These are phyloP conservation scores for Pleurostoma richardsiae DNA, from an alignment of 2,329 filamentous ascomycete genomes.

Conservation along the genomic window DNA sequence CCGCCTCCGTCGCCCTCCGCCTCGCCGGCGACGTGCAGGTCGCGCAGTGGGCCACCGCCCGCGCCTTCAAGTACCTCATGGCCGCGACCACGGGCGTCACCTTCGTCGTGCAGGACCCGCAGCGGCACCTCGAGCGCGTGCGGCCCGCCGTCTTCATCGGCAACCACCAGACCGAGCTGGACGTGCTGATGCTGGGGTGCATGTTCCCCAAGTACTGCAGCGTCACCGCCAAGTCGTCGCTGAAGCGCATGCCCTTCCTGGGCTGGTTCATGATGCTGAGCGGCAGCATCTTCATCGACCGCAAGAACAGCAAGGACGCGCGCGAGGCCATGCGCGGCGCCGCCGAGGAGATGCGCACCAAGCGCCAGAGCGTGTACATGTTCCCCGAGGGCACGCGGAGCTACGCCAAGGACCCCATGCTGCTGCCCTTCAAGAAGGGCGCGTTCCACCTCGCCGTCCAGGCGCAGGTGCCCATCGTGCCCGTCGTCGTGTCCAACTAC, in stretches of 20 bases:
- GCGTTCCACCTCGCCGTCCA: slow-evolving; percentile 95
- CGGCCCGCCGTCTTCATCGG: slow-evolving; percentile 87
- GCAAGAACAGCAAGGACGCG: slow-evolving; percentile 76
- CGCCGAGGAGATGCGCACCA: slow-evolving; percentile 68
- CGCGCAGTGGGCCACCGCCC: slow-evolving; percentile 79
- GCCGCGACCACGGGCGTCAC: slow-evolving; percentile 67
- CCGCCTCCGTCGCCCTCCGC: slow-evolving; percentile 68
- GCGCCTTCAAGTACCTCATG: slow-evolving; percentile 79
- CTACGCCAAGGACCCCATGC: slow-evolving; percentile 72
- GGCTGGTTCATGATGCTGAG: slow-evolving; percentile 92
- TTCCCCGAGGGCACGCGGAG: slow-evolving; percentile 92
- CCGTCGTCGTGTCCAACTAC: slow-evolving; percentile 77
- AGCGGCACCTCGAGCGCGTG: slow-evolving; percentile 54
- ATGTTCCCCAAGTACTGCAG: slow-evolving; percentile 90
- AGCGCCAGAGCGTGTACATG: slow-evolving; percentile 75
- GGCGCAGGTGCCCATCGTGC: slow-evolving; percentile 88
- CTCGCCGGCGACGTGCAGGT: slow-evolving; percentile 67
- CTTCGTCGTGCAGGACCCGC: slow-evolving; percentile 68
- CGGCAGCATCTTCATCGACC: slow-evolving; percentile 92
- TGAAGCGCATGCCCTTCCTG: slow-evolving; percentile 76
- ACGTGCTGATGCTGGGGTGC: slow-evolving; percentile 83
- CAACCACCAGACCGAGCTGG: slow-evolving; percentile 95
- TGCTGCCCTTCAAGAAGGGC: slow-evolving; percentile 98
- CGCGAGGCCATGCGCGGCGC: slow-evolving; percentile 81
- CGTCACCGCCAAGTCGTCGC: slow-evolving; percentile 84